phyloP scores from a whole-genome alignment of 208 protist species.

The Crithidia brevicula region DNA sequence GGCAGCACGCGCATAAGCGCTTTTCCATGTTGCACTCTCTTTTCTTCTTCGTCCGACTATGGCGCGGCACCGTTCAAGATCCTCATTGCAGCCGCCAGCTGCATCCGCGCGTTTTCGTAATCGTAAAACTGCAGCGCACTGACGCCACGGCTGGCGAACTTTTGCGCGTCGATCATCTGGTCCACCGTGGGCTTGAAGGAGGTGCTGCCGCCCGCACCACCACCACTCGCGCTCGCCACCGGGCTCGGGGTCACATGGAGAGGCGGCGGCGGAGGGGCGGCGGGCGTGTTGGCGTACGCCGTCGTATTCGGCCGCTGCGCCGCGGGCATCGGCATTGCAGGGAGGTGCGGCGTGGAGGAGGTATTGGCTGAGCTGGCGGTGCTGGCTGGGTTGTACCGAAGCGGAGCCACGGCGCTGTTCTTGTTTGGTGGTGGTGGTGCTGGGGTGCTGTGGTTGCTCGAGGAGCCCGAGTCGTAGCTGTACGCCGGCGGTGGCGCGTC shows the following conservation, averaged over 20 bases:
- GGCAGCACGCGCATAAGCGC: too few species aligned
- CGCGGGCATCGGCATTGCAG: conserved; percentile 1
- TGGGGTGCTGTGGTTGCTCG: conserved; percentile 6
- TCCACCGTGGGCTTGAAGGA: conserved; percentile 52
- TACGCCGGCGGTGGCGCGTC: conserved; percentile 14
- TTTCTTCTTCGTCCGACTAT: neutral
- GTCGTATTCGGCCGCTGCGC: neutral
- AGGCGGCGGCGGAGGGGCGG: too few species aligned
- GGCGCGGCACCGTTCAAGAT: conserved; percentile 40
- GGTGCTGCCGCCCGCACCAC: neutral
- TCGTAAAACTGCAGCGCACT: conserved; percentile 87
- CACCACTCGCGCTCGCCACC: neutral
- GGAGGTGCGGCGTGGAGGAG: neutral
- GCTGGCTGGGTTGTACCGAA: neutral
- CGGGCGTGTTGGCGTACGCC: too few species aligned
- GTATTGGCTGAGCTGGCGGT: too few species aligned
- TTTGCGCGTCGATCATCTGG: conserved; percentile 84
- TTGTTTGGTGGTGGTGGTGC: neutral
- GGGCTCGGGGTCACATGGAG: neutral
- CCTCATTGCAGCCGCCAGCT: conserved; percentile 56
- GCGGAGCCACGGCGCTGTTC: neutral
- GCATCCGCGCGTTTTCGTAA: conserved; percentile 48
- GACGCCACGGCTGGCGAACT: conserved; percentile 68
- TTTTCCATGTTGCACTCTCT: too few species aligned
- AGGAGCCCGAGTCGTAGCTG: conserved; percentile 3